Conservation (phyloP, 2,329 filamentous ascomycete genomes). For the Pleomassaria siparia region DNA sequence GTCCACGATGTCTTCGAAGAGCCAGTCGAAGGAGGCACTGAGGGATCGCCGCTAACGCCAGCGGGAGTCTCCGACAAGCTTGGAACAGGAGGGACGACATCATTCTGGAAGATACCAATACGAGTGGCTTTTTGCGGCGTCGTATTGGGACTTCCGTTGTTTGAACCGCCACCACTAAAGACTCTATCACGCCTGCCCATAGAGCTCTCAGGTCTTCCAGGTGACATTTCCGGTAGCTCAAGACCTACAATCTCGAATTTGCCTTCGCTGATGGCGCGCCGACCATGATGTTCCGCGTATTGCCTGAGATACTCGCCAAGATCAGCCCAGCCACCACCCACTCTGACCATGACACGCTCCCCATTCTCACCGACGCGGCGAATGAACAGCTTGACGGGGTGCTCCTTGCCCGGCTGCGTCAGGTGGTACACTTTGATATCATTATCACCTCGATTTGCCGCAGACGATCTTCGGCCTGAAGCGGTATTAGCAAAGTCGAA, state of each 20-base stretch:
- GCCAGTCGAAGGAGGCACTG: slow-evolving; percentile 27
- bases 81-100: slow-evolving; percentile 24
- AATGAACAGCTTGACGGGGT: slow-evolving; percentile 93
- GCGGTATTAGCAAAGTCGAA: slow-evolving; percentile 25
- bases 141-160: slow-evolving; percentile 23
- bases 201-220: slow-evolving; percentile 27
- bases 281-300: slow-evolving; percentile 88
- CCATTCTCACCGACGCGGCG: slow-evolving; percentile 86
- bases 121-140: slow-evolving; percentile 31
- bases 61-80: slow-evolving; percentile 24
- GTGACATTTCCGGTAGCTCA: slow-evolving; percentile 30
- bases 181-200: slow-evolving; percentile 28
- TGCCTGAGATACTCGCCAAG: slow-evolving; percentile 91
- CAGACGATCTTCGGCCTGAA: slow-evolving; percentile 32
- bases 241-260: slow-evolving; percentile 59
- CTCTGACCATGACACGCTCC: slow-evolving; percentile 95
- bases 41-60: slow-evolving; percentile 24
- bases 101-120: slow-evolving; percentile 16
- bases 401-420: slow-evolving; percentile 76
- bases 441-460: slow-evolving; percentile 37
- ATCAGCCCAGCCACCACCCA: slow-evolving; percentile 98
- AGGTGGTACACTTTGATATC: slow-evolving; percentile 94
- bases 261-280: slow-evolving; percentile 61
- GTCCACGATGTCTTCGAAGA: slow-evolving; percentile 39
- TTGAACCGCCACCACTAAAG: slow-evolving; percentile 21